Base-by-base conservation (phyloP, 208 protist species). In the Leptomonas pyrrhocoris region DNA sequence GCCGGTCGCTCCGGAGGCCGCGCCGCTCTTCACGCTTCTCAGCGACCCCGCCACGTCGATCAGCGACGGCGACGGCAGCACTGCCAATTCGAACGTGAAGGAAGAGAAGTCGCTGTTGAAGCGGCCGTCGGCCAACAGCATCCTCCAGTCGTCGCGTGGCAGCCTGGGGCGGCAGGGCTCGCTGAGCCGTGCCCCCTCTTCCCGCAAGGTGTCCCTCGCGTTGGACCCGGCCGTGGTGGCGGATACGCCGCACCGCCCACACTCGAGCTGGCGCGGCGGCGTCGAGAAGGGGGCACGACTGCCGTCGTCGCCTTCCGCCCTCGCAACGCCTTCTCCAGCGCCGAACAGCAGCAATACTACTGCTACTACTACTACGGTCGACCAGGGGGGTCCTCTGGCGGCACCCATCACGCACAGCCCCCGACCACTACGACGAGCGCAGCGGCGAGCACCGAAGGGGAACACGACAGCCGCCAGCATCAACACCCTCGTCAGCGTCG, bases 401-500 rank as follows among this genome's bases (percentile, higher is more conserved):
- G n/a, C n/a, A n/a, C n/a, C n/a, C n/a, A n/a, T n/a, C n/a, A n/a
- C n/a, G 23, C 49, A 54, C 23, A 60, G 55, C 16, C 55, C 55
- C 13, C 34, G 25, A 3, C 55, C 21, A n/a, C 18, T 4, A 3
- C n/a, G 12, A 2, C 30, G 16, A 0, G 34, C 36, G n/a, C n/a
- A 11, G 55, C 25, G n/a, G 11, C n/a, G 21, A 12, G 19, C 13
- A 40, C n/a, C n/a, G n/a, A 19, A 18, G 30, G 21, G 3, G 25
- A 58, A 40, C 19, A 28, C 23, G 9, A 30, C 49, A 13, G 7
- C 23, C 34, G 19, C 6, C 1, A 62, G 57, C 57, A 62, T 7
- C 38, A 62, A 50, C 57, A 62, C 57, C 18, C 57, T 62, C 6
- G 42, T 50, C 30, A 62, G 57, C 57, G 57, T 62, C 42, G 57